phyloP scores from a whole-genome alignment of 2,329 filamentous ascomycete species.

The Sporothrix pseudoabietina region DNA sequence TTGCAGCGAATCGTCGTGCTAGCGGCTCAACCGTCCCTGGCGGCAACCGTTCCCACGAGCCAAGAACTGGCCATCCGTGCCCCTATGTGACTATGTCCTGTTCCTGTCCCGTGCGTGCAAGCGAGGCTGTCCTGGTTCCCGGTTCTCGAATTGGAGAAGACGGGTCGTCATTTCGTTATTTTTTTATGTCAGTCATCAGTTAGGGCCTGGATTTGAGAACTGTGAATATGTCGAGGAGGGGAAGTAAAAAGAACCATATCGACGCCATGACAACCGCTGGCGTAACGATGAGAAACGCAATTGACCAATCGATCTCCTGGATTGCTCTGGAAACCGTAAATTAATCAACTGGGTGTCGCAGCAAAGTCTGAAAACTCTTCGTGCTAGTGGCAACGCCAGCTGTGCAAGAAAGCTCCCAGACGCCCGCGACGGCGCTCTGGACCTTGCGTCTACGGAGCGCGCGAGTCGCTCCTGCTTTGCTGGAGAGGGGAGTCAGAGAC shows the following conservation, averaged over 20 bases:
- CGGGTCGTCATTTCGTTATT: background rate
- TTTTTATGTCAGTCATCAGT: background rate
- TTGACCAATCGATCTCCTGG: conserved; percentile 4
- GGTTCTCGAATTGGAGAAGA: conserved; percentile 20
- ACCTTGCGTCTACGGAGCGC: conserved; percentile 16
- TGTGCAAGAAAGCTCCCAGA: conserved; percentile 6
- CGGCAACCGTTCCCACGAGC: background rate
- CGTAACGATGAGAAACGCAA: background rate
- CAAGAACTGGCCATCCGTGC: background rate
- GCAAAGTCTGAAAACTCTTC: conserved; percentile 13
- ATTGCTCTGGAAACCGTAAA: conserved; percentile 26
- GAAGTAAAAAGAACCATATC: background rate
- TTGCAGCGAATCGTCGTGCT: conserved; percentile 15
- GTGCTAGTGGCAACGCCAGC: conserved; percentile 21
- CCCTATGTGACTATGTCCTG: background rate
- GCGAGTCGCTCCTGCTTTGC: background rate
- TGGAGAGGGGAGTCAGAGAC: background rate
- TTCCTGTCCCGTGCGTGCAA: conserved; percentile 18
- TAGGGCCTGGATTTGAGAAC: background rate
- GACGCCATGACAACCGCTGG: background rate
- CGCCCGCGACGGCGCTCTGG: background rate
- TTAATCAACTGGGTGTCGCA: background rate
- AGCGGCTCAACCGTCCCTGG: conserved; percentile 21
- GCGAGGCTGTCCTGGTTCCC: conserved; percentile 7
- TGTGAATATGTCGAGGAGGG: background rate